Conservation (phyloP, 441 rosid species). For the Omphalea diandra region DNA sequence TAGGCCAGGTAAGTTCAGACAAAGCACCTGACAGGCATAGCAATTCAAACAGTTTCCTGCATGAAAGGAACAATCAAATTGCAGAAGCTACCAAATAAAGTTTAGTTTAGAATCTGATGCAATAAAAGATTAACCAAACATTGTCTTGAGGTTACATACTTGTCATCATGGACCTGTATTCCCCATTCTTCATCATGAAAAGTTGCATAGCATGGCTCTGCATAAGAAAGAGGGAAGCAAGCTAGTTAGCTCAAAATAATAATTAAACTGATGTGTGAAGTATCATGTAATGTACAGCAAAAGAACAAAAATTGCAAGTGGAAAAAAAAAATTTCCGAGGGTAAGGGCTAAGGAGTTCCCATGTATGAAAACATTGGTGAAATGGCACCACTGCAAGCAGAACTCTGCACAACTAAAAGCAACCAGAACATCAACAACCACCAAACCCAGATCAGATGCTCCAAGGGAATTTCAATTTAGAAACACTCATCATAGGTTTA, state of each 20-base stretch:
- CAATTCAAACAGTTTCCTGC: conserved; percentile 66
- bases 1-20: conserved; percentile 54
- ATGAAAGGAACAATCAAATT: conserved; percentile 21
- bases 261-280: neutral
- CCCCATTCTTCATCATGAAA: conserved; percentile 89
- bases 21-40: conserved; percentile 50
- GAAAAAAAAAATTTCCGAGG: neutral
- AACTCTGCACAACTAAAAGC: no score
- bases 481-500: neutral
- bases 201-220: conserved; percentile 56
- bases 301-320: neutral
- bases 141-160: conserved; percentile 31
- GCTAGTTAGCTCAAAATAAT: conserved; percentile 3
- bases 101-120: neutral
- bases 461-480: neutral
- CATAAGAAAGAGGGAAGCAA: conserved; percentile 2
- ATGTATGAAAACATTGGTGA: neutral
- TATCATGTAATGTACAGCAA: neutral
- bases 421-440: neutral
- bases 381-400: neutral
- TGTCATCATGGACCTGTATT: conserved; percentile 63
- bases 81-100: conserved; percentile 12
- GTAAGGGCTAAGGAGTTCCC: no score
- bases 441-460: neutral
- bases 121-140: neutral